These are phyloP conservation scores for Malania oleifera DNA, from an alignment of 164 flowering plant genomes.

Conservation along the genomic window DNA sequence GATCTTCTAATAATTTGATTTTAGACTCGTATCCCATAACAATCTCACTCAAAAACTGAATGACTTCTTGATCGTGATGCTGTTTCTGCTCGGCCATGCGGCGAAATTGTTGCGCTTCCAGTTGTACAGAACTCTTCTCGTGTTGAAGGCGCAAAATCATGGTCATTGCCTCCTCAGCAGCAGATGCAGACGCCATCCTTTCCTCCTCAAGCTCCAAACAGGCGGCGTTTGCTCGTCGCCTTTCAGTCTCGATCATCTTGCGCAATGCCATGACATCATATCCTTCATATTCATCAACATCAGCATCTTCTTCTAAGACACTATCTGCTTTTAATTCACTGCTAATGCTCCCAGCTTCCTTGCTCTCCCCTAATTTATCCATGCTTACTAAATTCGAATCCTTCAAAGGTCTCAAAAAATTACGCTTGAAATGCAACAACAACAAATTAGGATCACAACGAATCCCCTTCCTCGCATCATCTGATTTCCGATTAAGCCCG, in stretches of 20 bases:
- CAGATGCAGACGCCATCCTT: constrained; percentile 60
- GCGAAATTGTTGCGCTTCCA: constrained; percentile 40
- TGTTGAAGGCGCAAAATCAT: constrained; percentile 64
- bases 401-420: constrained; percentile 7
- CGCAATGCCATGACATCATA: constrained; percentile 37
- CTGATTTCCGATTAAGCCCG: constrained; percentile 22
- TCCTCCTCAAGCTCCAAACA: constrained; percentile 65
- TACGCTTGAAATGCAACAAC: constrained; percentile 15
- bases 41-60: constrained; percentile 42
- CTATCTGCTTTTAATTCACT: neutral
- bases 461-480: constrained; percentile 15
- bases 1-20: constrained; percentile 31
- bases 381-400: neutral
- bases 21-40: constrained; percentile 41
- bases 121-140: constrained; percentile 51
- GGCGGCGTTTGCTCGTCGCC: constrained; percentile 34
- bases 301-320: constrained; percentile 2
- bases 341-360: constrained; percentile 1
- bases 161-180: constrained; percentile 71
- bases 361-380: neutral
- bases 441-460: constrained; percentile 20
- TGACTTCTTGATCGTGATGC: constrained; percentile 45
- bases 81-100: constrained; percentile 56
- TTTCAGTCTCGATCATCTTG: constrained; percentile 40
- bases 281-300: constrained; percentile 31